Evolutionary conservation across 1,139 yeast genomes (phyloP).

Genomic region (Kazachstania sp.): DNA sequence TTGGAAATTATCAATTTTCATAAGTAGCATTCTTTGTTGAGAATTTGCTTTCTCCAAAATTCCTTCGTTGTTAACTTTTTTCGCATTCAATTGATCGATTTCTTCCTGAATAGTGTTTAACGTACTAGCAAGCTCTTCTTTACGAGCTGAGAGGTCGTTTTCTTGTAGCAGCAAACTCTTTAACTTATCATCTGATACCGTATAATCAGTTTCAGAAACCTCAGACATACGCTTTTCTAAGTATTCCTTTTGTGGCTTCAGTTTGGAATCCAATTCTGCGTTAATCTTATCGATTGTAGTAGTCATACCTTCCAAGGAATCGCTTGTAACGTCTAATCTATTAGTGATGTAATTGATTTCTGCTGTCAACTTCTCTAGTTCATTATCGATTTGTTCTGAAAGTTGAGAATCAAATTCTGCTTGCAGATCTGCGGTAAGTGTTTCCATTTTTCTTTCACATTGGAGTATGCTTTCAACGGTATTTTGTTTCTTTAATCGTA

Average conservation of each 20-base stretch:
- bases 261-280: conserved; percentile 51
- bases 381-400: conserved; percentile 38
- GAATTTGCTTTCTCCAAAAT: conserved; percentile 45
- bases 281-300: conserved; percentile 43
- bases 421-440: conserved; percentile 43
- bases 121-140: conserved; percentile 30
- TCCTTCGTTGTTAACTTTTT: conserved; percentile 33
- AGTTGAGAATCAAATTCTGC: conserved; percentile 50
- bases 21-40: conserved; percentile 47
- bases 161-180: conserved; percentile 15
- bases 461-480: conserved; percentile 20
- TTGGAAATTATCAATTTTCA: conserved; percentile 52
- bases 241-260: conserved; percentile 36
- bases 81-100: conserved; percentile 24
- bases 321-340: conserved; percentile 38
- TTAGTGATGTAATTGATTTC: conserved; percentile 38
- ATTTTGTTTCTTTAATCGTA: conserved; percentile 28
- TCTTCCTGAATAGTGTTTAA: conserved; percentile 28
- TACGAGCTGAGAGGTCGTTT: conserved; percentile 11
- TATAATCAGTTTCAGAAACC: conserved; percentile 17
- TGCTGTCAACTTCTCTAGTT: conserved; percentile 35
- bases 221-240: conserved; percentile 14
- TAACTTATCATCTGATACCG: conserved; percentile 31
- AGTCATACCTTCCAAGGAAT: conserved; percentile 43
- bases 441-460: conserved; percentile 31